These are phyloP conservation scores for Xylariaceae sp. DNA, from an alignment of 2,329 filamentous ascomycete species.

Conservation along the genomic window DNA sequence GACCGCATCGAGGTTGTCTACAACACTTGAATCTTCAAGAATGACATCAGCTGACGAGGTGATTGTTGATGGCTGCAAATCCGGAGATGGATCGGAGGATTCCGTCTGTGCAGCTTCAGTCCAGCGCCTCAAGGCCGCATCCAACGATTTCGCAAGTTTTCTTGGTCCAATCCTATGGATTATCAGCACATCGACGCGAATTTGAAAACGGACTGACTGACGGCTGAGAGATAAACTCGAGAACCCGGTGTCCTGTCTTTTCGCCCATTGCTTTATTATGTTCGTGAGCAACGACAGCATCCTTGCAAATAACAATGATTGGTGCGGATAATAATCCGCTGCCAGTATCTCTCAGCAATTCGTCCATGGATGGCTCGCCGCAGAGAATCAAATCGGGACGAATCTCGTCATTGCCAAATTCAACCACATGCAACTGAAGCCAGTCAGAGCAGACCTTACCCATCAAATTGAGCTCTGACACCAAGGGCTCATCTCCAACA, in stretches of 20 bases:
- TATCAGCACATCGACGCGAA: background rate
- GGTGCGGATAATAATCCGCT: constrained; percentile 8
- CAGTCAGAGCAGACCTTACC: constrained; percentile 33
- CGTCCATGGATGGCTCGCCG: constrained; percentile 11
- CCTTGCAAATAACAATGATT: constrained; percentile 33
- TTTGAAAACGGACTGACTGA: constrained; percentile 20
- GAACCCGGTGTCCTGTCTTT: constrained; percentile 21
- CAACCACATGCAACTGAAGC: constrained; percentile 31
- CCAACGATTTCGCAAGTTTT: constrained; percentile 34
- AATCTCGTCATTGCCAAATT: background rate
- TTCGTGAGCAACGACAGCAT: constrained; percentile 28
- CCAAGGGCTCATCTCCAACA: background rate
- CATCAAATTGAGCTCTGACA: constrained; percentile 16
- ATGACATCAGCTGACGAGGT: too few relatives aligned
- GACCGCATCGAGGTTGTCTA: too few relatives aligned
- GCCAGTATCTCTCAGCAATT: background rate
- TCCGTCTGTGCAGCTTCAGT: background rate
- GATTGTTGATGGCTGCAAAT: too few relatives aligned
- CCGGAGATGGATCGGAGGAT: too few relatives aligned
- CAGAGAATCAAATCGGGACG: constrained; percentile 23
- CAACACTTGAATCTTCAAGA: too few relatives aligned
- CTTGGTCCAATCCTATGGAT: constrained; percentile 32
- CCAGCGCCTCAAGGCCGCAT: constrained; percentile 2
- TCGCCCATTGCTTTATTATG: background rate
- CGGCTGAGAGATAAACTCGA: constrained; percentile 39